Conservation (phyloP, 306 rosid genomes). For the Prunus padus region DNA sequence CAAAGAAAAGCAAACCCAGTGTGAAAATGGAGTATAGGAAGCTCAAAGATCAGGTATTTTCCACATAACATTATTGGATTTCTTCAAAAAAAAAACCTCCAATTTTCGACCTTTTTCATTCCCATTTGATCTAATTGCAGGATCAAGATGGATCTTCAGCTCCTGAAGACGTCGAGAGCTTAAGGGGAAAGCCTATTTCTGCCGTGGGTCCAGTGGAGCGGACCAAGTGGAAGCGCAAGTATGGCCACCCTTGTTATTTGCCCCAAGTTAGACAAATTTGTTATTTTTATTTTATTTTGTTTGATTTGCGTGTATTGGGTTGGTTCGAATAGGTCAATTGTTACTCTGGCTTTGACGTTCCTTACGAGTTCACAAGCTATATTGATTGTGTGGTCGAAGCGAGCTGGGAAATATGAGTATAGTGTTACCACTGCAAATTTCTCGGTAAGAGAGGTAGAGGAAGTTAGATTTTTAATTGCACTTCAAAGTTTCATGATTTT, state of each 20-base stretch:
- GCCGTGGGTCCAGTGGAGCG: conserved; percentile 1
- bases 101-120: neutral
- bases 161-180: conserved; percentile 40
- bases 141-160: conserved; percentile 34
- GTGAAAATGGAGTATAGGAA: conserved; percentile 74
- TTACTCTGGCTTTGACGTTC: conserved; percentile 77
- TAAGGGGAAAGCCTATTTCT: conserved; percentile 35
- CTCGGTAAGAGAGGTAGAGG: conserved; percentile 42
- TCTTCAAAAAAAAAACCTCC: conserved; percentile 16
- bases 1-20: neutral
- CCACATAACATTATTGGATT: neutral
- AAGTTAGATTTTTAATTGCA: neutral
- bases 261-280: conserved; percentile 1
- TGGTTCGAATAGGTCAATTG: conserved; percentile 54
- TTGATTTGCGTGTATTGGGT: conserved; percentile 5
- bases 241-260: neutral
- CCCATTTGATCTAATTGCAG: conserved; percentile 18
- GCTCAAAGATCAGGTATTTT: conserved; percentile 68
- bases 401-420: conserved; percentile 94
- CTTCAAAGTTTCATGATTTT: neutral
- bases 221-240: conserved; percentile 64
- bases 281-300: neutral
- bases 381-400: conserved; percentile 92
- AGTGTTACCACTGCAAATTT: conserved; percentile 97
- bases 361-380: conserved; percentile 95